Conservation (phyloP, 257 asterid species). For the Solanum dulcamara region DNA sequence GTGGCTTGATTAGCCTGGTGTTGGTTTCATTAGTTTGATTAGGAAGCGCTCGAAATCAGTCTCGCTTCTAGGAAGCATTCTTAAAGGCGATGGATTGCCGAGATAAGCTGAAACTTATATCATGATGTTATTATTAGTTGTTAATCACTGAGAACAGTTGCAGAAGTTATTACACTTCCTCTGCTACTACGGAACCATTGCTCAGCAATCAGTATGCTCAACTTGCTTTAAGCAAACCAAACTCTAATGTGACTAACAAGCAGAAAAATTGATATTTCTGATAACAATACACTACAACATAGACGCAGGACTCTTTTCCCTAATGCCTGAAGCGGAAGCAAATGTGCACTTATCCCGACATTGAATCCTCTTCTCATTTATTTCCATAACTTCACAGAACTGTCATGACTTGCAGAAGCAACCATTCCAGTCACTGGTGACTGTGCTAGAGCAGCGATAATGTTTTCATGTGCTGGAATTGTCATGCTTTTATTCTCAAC, state of each 20-base stretch:
- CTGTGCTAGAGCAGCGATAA: conserved; percentile 76
- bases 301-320: background rate
- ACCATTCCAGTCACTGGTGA: conserved; percentile 83
- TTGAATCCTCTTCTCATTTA: background rate
- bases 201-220: background rate
- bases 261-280: background rate
- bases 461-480: conserved; percentile 68
- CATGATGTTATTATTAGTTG: background rate
- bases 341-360: background rate
- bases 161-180: background rate
- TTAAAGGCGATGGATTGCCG: background rate
- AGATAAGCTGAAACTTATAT: background rate
- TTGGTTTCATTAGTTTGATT: too few relatives aligned
- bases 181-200: background rate
- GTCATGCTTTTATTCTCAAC: conserved; percentile 85
- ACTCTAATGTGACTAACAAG: background rate
- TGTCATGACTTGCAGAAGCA: conserved; percentile 96
- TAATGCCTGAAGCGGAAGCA: background rate
- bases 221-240: conserved; percentile 1
- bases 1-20: too few relatives aligned
- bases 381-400: conserved; percentile 91
- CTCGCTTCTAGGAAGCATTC: background rate
- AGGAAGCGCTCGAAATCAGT: background rate
- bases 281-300: background rate
- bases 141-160: background rate